phyloP scores from a whole-genome alignment of 2,329 filamentous ascomycete species.

The Colletotrichum costaricense region DNA sequence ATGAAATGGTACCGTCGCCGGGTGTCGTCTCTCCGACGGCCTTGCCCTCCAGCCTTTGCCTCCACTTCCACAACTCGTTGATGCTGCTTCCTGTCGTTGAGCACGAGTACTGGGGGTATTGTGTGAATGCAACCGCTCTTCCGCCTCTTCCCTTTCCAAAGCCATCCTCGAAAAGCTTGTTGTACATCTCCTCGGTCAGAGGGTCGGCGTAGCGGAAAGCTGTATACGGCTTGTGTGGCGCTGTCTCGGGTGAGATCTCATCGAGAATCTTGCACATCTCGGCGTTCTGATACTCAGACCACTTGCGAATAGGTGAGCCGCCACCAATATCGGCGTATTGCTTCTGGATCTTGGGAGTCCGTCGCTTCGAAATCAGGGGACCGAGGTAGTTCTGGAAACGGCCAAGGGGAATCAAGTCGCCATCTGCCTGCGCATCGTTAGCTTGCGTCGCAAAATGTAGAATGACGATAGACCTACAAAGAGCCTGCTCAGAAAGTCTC shows the following conservation, averaged over 20 bases:
- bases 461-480: conserved; percentile 72
- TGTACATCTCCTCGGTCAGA: conserved; percentile 94
- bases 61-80: conserved; percentile 98
- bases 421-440: conserved; percentile 75
- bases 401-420: conserved; percentile 94
- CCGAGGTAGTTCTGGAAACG: conserved; percentile 91
- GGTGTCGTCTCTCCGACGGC: conserved; percentile 61
- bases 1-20: conserved; percentile 79
- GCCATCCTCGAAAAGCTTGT: conserved; percentile 83
- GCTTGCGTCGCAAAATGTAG: neutral
- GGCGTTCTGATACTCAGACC: conserved; percentile 92
- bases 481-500: conserved; percentile 87
- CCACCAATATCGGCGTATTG: conserved; percentile 96
- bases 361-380: conserved; percentile 83
- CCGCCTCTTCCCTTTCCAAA: conserved; percentile 93
- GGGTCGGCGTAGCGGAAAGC: conserved; percentile 96
- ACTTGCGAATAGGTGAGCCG: conserved; percentile 97
- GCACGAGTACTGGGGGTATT: conserved; percentile 98
- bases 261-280: conserved; percentile 99
- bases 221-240: conserved; percentile 96
- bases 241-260: conserved; percentile 88
- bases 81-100: conserved; percentile 96
- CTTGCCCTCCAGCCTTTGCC: conserved; percentile 87
- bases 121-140: conserved; percentile 94
- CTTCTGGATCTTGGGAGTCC: conserved; percentile 96